These are phyloP conservation scores for Phytophthora citricola DNA, from an alignment of 352 stramenopile genomes.

Conservation along the genomic window DNA sequence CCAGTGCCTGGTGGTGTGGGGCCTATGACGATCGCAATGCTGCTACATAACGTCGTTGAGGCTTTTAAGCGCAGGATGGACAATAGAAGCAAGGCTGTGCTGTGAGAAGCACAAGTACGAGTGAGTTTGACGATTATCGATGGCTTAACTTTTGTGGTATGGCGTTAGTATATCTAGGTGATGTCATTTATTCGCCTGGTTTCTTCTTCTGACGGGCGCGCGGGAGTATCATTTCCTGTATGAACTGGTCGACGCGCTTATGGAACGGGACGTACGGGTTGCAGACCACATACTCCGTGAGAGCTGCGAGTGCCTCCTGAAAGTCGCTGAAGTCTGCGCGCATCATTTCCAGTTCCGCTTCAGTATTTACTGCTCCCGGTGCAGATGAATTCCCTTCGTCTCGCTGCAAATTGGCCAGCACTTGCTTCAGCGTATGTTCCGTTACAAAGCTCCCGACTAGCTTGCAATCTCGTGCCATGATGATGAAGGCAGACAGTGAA, in stretches of 20 bases:
- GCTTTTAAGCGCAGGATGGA: constrained; percentile 75
- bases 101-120: constrained; percentile 18
- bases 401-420: constrained; percentile 77
- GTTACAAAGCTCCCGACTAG: constrained; percentile 78
- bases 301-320: constrained; percentile 70
- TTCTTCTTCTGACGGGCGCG: constrained; percentile 79
- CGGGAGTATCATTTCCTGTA: constrained; percentile 76
- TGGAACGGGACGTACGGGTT: constrained; percentile 81
- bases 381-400: constrained; percentile 41
- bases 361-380: constrained; percentile 14
- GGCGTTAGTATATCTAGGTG: background rate
- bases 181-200: constrained; percentile 25
- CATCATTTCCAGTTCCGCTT: constrained; percentile 46
- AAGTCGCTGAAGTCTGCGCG: constrained; percentile 75
- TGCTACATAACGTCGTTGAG: constrained; percentile 90
- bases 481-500: constrained; percentile 57
- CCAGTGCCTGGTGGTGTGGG: constrained; percentile 98
- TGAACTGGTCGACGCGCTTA: constrained; percentile 82
- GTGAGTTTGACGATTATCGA: background rate
- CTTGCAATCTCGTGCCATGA: constrained; percentile 80
- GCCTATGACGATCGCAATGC: constrained; percentile 98
- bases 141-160: no score
- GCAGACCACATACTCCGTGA: constrained; percentile 82
- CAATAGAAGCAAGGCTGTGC: constrained; percentile 30
- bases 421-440: constrained; percentile 80